Evolutionary conservation across 140 eudicot genomes (phyloP), one percentile per base, ranked within the genome.

Genomic region (Stevia rebaudiana): DNA sequence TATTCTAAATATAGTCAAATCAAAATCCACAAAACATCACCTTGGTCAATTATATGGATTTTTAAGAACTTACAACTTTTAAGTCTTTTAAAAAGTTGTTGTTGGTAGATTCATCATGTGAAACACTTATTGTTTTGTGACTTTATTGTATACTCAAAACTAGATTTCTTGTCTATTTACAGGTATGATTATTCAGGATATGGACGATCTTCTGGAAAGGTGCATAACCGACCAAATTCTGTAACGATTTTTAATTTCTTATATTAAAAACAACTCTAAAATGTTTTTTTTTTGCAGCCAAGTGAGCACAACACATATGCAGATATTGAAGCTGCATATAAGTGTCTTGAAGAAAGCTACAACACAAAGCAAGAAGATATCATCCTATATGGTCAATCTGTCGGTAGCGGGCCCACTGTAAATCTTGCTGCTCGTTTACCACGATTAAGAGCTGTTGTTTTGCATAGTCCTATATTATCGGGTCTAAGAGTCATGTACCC

Each of bases 141-240:
- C 28, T 21, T 49, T 49, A 16, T 46, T 15, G 51, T 61, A 37
- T 39, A 23, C 60, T 24, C 11, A 12, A 17, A 11, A 67, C 58
- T 71, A 19, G 18, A 21, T 18, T 59, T 30, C 15, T 64, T 33
- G 59, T 51, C 21, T 54, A 54, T 73, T 30, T 82, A 80, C 83
- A 88, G 97, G 84, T 89, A 89, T 67, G 97, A 89, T 71, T 89
- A 89, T 83, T 83, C 95, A 30, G 97, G 97, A 56, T 89, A 89
- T 57, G 97, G 97, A 10, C 91, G 73, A 61, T 89, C 97, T 60
- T 35, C 91, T 23, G 97, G 97, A 76, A 89, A 89, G 97, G 97
- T 89, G 65, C 68, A 17, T 56, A 12, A 58, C 16, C 2, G 22
- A 31, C 41, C 17, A 16, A 39, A 5, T 4, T 50, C 24, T 10